phyloP scores from a whole-genome alignment of 192 early-diverging fungal species.

The Coemansia sp. region DNA sequence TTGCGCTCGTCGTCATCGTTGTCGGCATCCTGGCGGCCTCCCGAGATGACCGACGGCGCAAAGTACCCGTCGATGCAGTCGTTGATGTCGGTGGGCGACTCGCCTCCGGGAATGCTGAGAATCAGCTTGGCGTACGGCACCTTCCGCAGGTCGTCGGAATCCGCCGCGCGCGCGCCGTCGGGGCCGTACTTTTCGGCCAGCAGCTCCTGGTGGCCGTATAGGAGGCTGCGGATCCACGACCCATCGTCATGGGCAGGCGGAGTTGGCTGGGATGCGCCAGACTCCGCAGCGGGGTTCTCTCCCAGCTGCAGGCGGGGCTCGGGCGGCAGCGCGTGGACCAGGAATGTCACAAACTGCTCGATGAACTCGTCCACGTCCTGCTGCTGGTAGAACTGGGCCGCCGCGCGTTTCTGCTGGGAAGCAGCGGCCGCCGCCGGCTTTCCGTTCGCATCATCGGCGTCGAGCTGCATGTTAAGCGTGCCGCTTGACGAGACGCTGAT shows the following conservation, averaged over 20 bases:
- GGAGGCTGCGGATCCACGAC: slow-evolving; percentile 44
- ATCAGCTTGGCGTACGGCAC: slow-evolving; percentile 43
- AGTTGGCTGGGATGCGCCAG: not conserved
- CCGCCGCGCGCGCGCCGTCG: not conserved
- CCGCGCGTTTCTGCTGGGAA: not conserved
- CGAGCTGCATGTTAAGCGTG: not conserved
- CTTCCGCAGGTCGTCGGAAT: slow-evolving; percentile 2
- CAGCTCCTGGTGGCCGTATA: slow-evolving; percentile 36
- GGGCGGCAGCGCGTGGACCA: slow-evolving; percentile 64
- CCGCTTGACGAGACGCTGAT: not conserved
- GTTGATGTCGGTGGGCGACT: slow-evolving; percentile 40
- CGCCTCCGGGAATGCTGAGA: slow-evolving; percentile 26
- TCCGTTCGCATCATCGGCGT: not conserved
- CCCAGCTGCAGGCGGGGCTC: slow-evolving; percentile 8
- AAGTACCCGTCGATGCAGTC: slow-evolving; percentile 47
- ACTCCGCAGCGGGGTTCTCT: slow-evolving; percentile 3
- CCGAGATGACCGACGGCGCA: slow-evolving; percentile 26
- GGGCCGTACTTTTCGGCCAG: not conserved
- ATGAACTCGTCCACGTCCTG: slow-evolving; percentile 82
- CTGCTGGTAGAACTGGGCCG: slow-evolving; percentile 48
- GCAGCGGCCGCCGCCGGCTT: not conserved
- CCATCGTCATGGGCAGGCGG: slow-evolving; percentile 5
- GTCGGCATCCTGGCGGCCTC: not conserved
- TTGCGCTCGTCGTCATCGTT: not conserved
- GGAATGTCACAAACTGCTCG: slow-evolving; percentile 63